These are phyloP conservation scores for Echinosphaeria canescens DNA, from an alignment of 2,329 filamentous ascomycete species.

Conservation along the genomic window DNA sequence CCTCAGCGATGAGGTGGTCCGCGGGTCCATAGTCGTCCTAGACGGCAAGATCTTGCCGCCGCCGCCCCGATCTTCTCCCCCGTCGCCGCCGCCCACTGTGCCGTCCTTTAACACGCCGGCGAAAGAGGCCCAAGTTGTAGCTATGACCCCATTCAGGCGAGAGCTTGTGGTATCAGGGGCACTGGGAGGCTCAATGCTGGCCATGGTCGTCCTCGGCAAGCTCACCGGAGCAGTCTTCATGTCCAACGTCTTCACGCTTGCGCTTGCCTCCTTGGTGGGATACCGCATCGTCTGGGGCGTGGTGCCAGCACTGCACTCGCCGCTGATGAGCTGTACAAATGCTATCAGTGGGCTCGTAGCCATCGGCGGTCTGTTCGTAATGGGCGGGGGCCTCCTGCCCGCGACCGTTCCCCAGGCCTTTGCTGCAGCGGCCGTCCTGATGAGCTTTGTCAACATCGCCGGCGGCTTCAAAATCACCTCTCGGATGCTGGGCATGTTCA, in stretches of 20 bases:
- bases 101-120: conserved; percentile 31
- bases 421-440: conserved; percentile 57
- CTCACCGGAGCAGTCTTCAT: conserved; percentile 69
- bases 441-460: conserved; percentile 76
- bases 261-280: conserved; percentile 64
- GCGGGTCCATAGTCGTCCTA: conserved; percentile 64
- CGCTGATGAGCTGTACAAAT: conserved; percentile 84
- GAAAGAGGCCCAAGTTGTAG: conserved; percentile 35
- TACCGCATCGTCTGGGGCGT: conserved; percentile 85
- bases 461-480: conserved; percentile 86
- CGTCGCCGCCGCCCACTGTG: conserved; percentile 27
- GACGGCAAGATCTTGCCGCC: conserved; percentile 58
- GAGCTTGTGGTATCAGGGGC: conserved; percentile 52
- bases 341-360: conserved; percentile 85
- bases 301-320: conserved; percentile 62
- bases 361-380: conserved; percentile 70
- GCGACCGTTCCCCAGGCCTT: conserved; percentile 61
- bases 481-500: conserved; percentile 86
- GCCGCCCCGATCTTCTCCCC: conserved; percentile 44
- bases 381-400: conserved; percentile 62
- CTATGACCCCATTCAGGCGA: conserved; percentile 66
- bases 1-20: conserved; percentile 65
- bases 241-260: conserved; percentile 71
- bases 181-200: conserved; percentile 59
- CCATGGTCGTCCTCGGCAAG: conserved; percentile 57